These are phyloP conservation scores for Rutstroemia sp. DNA, from an alignment of 2,329 filamentous ascomycete genomes.

Conservation along the genomic window DNA sequence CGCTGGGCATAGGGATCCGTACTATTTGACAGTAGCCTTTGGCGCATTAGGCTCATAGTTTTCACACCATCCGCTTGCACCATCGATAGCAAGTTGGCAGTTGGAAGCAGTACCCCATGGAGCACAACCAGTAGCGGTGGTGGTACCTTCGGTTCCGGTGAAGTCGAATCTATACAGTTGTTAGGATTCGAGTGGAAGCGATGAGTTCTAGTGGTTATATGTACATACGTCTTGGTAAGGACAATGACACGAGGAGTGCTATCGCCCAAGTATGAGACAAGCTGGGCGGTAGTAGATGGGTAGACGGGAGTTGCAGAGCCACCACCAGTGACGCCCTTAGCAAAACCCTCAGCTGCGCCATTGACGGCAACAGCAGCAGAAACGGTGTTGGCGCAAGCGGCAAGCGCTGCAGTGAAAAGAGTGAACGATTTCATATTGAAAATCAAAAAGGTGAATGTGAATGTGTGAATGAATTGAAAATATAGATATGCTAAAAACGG, in stretches of 20 bases:
- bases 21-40: conserved; percentile 12
- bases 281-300: conserved; percentile 46
- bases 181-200: too few relatives aligned
- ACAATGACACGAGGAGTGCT: conserved; percentile 40
- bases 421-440: conserved; percentile 12
- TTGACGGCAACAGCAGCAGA: conserved; percentile 26
- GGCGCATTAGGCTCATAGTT: conserved; percentile 1
- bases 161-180: conserved; percentile 34
- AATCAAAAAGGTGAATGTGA: background rate
- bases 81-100: conserved; percentile 47
- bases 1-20: too few relatives aligned
- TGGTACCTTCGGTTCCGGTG: conserved; percentile 39
- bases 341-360: conserved; percentile 33
- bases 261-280: conserved; percentile 36
- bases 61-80: background rate
- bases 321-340: conserved; percentile 51
- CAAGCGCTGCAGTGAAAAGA: conserved; percentile 7
- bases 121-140: conserved; percentile 11
- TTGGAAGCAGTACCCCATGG: conserved; percentile 31
- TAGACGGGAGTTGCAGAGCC: conserved; percentile 46
- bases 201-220: too few relatives aligned
- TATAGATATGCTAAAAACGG: background rate
- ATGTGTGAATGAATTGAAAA: background rate
- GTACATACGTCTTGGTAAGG: conserved; percentile 39
- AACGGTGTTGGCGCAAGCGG: conserved; percentile 4